Evolutionary conservation across 2,329 filamentous ascomycete genomes (phyloP).

Genomic region (Thyridium curvatum): DNA sequence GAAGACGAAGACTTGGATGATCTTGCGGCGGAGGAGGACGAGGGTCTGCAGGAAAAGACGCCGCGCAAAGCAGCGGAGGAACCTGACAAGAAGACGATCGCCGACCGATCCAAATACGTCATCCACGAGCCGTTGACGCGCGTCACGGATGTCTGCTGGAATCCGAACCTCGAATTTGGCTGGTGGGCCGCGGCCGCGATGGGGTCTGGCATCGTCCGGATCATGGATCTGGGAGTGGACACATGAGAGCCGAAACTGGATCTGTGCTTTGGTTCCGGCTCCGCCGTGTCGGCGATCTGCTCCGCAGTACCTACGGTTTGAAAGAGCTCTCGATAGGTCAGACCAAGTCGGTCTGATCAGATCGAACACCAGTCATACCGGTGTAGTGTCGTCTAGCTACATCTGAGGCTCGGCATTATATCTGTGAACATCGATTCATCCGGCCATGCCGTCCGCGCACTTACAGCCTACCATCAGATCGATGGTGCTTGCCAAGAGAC

Average conservation of each 20-base stretch:
- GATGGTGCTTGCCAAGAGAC: too few species aligned
- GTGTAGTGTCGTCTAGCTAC: too few species aligned
- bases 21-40: slow-evolving; percentile 9
- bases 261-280: too few species aligned
- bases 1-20: slow-evolving; percentile 18
- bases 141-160: slow-evolving; percentile 59
- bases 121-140: slow-evolving; percentile 59
- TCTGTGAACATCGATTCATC: too few species aligned
- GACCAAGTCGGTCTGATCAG: too few species aligned
- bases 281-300: too few species aligned
- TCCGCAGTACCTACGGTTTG: too few species aligned
- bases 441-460: too few species aligned
- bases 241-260: slow-evolving; percentile 8
- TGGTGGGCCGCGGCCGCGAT: slow-evolving; percentile 62
- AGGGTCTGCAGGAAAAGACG: slow-evolving; percentile 14
- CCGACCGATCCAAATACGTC: slow-evolving; percentile 23
- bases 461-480: too few species aligned
- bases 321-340: too few species aligned
- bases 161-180: slow-evolving; percentile 58
- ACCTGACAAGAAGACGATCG: slow-evolving; percentile 5
- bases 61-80: slow-evolving; percentile 9
- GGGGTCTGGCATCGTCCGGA: slow-evolving; percentile 59
- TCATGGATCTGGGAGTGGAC: slow-evolving; percentile 59
- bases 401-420: too few species aligned
- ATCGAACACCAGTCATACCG: too few species aligned